Conservation (phyloP, 441 rosid species). For the Geranium incanum region DNA sequence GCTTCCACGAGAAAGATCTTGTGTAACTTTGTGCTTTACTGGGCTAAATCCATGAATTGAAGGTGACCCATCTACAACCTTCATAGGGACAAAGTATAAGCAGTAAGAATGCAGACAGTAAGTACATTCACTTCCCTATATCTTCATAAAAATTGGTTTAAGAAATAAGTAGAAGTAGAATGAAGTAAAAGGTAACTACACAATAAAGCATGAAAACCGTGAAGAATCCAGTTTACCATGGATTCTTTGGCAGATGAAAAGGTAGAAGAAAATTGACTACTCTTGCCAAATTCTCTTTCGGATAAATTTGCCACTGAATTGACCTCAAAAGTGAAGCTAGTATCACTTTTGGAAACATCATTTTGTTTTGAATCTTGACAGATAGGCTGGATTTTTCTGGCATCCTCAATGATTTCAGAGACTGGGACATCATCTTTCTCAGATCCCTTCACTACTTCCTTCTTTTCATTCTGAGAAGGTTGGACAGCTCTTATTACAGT, state of each 20-base stretch:
- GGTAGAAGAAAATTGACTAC: slow-evolving; percentile 39
- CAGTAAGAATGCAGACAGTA: background rate
- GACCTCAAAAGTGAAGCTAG: slow-evolving; percentile 53
- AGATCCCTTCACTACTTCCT: slow-evolving; percentile 30
- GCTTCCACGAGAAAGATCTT: slow-evolving; percentile 32
- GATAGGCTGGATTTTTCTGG: slow-evolving; percentile 23
- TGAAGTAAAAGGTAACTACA: background rate
- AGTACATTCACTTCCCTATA: background rate
- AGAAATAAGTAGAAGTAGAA: background rate
- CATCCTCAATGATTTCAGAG: slow-evolving; percentile 27
- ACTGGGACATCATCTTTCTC: slow-evolving; percentile 28
- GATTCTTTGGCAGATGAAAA: slow-evolving; percentile 33
- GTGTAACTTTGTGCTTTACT: slow-evolving; percentile 36
- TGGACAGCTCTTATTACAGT: slow-evolving; percentile 31
- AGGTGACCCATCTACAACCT: slow-evolving; percentile 56
- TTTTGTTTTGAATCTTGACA: slow-evolving; percentile 35
- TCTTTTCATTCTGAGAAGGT: slow-evolving; percentile 35
- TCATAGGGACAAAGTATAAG: slow-evolving; percentile 24
- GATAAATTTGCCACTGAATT: slow-evolving; percentile 29
- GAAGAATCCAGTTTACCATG: slow-evolving; percentile 35
- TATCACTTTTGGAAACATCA: slow-evolving; percentile 39
- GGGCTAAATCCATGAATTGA: slow-evolving; percentile 42
- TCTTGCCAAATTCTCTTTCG: slow-evolving; percentile 34
- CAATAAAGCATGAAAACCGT: background rate
- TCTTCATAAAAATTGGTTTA: background rate